Evolutionary conservation across 176 grass and related monocot genomes (phyloP), one percentile per base, ranked within the genome.

Genomic region (Cymbopogon citratus): DNA sequence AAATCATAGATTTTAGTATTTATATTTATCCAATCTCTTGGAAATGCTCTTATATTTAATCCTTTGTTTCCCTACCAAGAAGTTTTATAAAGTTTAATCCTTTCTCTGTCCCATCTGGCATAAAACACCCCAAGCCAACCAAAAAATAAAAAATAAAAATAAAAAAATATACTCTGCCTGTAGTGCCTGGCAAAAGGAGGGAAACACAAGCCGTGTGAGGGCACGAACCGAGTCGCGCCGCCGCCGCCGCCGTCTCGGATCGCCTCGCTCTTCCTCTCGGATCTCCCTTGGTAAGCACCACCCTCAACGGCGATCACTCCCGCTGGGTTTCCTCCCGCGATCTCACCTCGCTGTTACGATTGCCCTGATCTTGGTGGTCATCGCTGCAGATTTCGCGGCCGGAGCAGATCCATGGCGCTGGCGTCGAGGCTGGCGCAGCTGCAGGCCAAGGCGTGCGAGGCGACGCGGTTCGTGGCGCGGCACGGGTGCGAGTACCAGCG

Each of bases 351-450:
- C 67, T 49, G 16, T 38, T 23, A 6, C 57, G 71, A 19, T 71
- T 34, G 18, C 41, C 35, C 39, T n/a, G 51, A 2, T 19, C 23
- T 66, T 49, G 40, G 13, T 60, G 51, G 31, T 24, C 1, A 3
- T 15, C 5, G 25, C 40, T 5, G 66, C 68, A 80, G 84, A 59
- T 61, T 28, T 43, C 70, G 70, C 60, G 57, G 46, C 63, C 18
- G 71, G 36, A 80, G 82, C 64, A 85, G 82, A 89, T 85, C 87
- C 43, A 89, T 89, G 77, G 77, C 63, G 81, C 88, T 98, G 90
- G 86, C 88, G 71, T 88, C 92, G 67, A 90, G 86, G 83, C 84
- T 94, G 60, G 77, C 88, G 28, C 90, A 91, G 88, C 82, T 98
- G 72, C 88, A 90, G 84, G 89, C 75, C 31, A 93, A 95, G 90